These are phyloP conservation scores for Monosporozyma siamensis DNA, from an alignment of 805 yeast species.

Conservation along the genomic window DNA sequence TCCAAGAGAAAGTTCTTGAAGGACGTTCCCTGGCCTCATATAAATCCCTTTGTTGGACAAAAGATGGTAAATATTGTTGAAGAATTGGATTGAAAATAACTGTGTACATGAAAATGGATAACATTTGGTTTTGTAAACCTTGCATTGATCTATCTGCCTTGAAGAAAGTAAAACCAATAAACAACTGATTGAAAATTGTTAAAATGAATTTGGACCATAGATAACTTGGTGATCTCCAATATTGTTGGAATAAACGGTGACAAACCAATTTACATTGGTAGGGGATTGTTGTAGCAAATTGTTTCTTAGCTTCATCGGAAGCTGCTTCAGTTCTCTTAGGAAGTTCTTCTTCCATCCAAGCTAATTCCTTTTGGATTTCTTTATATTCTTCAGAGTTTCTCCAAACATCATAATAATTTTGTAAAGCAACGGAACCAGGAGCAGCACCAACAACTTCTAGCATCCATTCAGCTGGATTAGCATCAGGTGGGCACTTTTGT, in stretches of 20 bases:
- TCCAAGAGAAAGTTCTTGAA: conserved; percentile 61
- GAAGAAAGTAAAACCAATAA: conserved; percentile 69
- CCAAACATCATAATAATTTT: conserved; percentile 76
- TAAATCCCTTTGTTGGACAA: conserved; percentile 50
- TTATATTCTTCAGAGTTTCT: conserved; percentile 51
- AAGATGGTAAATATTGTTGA: conserved; percentile 57
- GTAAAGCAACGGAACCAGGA: conserved; percentile 65
- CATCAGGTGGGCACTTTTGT: conserved; percentile 55
- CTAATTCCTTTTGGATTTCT: conserved; percentile 52
- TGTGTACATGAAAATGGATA: conserved; percentile 60
- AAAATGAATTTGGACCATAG: conserved; percentile 52
- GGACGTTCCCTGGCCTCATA: conserved; percentile 71
- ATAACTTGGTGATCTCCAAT: conserved; percentile 59
- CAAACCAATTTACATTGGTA: conserved; percentile 40
- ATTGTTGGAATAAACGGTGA: conserved; percentile 50
- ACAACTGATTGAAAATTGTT: conserved; percentile 44
- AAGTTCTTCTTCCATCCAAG: conserved; percentile 53
- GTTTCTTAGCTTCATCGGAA: conserved; percentile 35
- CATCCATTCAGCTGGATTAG: conserved; percentile 94
- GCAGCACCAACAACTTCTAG: conserved; percentile 78
- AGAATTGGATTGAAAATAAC: conserved; percentile 46
- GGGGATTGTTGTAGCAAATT: conserved; percentile 38
- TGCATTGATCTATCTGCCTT: conserved; percentile 55
- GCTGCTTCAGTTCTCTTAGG: conserved; percentile 33
- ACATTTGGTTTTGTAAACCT: conserved; percentile 78